Percentiles rank a stretch among this genome's conserved stretches.
phyloP scores from a whole-genome alignment of 1,284 basidiomycete genomes.

The Trametes sp. region DNA sequence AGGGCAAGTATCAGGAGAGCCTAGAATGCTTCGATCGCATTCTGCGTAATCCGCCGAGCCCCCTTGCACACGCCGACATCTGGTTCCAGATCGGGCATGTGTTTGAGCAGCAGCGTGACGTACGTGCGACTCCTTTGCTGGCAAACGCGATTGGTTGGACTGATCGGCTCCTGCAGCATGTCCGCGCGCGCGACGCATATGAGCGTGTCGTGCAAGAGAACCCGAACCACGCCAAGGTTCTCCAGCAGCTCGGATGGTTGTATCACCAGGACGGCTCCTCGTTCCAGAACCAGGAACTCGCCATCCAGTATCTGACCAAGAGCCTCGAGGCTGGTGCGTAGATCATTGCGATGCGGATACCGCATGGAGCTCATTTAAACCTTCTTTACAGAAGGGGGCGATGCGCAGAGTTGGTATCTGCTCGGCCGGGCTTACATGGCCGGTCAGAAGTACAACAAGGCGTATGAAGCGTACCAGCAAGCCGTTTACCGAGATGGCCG shows the following conservation, averaged over 20 bases:
- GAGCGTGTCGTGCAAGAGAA: constrained; percentile 96
- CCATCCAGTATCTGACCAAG: constrained; percentile 94
- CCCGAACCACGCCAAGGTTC: constrained; percentile 94
- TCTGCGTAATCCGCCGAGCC: constrained; percentile 92
- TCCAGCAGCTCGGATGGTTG: constrained; percentile 98
- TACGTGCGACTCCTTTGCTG: constrained; percentile 43
- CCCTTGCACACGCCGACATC: constrained; percentile 96
- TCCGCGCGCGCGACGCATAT: constrained; percentile 93
- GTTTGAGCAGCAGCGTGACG: constrained; percentile 95
- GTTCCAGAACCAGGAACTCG: constrained; percentile 95
- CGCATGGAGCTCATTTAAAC: constrained; percentile 4
- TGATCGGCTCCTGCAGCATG: constrained; percentile 61
- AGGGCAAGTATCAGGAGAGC: constrained; percentile 89
- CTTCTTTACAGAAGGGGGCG: constrained; percentile 77
- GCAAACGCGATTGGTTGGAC: constrained; percentile 20
- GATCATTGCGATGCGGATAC: constrained; percentile 1
- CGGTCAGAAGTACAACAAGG: constrained; percentile 99
- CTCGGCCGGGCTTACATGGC: constrained; percentile 99
- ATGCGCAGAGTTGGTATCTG: constrained; percentile 98
- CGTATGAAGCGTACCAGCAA: constrained; percentile 99
- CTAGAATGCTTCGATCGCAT: constrained; percentile 96
- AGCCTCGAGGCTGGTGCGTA: constrained; percentile 88
- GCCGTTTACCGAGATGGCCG: constrained; percentile 98
- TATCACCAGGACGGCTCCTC: constrained; percentile 95
- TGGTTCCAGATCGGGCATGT: constrained; percentile 99